Percentiles rank a stretch among this genome's conserved stretches.
These are phyloP conservation scores for Penicillium sp. DNA, from an alignment of 2,329 filamentous ascomycete genomes.

Conservation along the genomic window DNA sequence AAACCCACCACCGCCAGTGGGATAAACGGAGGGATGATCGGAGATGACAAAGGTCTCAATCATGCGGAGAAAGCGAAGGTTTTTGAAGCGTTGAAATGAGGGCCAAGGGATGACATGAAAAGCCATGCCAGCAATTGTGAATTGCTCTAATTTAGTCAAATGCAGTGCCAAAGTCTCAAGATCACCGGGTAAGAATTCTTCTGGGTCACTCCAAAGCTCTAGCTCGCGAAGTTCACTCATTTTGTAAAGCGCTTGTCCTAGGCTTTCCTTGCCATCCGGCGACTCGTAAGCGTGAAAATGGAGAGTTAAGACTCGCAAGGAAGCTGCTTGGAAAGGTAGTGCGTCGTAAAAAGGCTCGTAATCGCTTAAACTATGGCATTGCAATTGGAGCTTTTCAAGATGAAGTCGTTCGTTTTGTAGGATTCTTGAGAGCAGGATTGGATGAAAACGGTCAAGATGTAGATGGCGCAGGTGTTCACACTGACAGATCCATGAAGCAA, in stretches of 20 bases:
- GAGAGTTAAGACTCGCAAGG: conserved; percentile 27
- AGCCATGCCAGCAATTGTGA: conserved; percentile 29
- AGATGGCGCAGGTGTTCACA: conserved; percentile 52
- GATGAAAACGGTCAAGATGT: conserved; percentile 46
- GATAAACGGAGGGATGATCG: too few relatives aligned
- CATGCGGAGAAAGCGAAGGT: conserved; percentile 22
- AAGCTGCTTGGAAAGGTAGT: conserved; percentile 24
- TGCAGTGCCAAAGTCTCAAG: conserved; percentile 24
- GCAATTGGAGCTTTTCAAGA: conserved; percentile 27
- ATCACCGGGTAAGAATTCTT: conserved; percentile 24
- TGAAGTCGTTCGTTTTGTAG: conserved; percentile 23
- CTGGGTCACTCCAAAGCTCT: conserved; percentile 23
- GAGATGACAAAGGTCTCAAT: too few relatives aligned
- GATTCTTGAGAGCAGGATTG: conserved; percentile 24
- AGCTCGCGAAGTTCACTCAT: conserved; percentile 28
- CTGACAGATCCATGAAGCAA: conserved; percentile 53
- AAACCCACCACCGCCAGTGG: too few relatives aligned
- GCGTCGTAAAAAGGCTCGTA: conserved; percentile 11
- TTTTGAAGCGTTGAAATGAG: conserved; percentile 24
- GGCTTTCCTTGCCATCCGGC: conserved; percentile 23
- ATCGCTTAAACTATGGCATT: conserved; percentile 23
- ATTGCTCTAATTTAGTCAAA: conserved; percentile 28
- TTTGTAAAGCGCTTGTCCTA: conserved; percentile 27
- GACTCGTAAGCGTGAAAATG: conserved; percentile 27
- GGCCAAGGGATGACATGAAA: conserved; percentile 26